These are phyloP conservation scores for Trichoderma sp. DNA, from an alignment of 2,329 filamentous ascomycete genomes.

Conservation along the genomic window DNA sequence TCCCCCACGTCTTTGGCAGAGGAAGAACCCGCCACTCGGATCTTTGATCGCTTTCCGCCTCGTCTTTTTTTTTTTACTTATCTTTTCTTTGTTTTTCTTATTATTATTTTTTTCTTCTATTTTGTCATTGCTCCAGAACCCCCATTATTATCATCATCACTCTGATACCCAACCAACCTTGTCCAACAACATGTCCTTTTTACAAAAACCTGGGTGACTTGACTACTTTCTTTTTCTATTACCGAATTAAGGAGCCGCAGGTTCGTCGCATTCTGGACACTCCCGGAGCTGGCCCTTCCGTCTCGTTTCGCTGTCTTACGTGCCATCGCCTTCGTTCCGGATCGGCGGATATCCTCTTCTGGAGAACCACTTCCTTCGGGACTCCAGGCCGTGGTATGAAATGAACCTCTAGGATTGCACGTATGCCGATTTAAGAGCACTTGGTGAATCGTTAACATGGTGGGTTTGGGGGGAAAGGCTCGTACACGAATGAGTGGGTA, in stretches of 20 bases:
- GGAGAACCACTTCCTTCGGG: background rate
- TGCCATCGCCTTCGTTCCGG: background rate
- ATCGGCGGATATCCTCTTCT: background rate
- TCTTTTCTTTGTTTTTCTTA: background rate
- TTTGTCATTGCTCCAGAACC: slow-evolving; percentile 4
- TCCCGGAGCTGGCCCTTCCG: background rate
- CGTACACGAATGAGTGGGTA: background rate
- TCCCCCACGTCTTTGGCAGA: slow-evolving; percentile 7
- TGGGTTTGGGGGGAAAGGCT: background rate
- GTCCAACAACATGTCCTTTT: slow-evolving; percentile 4
- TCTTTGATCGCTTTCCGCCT: background rate
- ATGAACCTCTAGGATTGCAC: background rate
- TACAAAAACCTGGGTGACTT: background rate
- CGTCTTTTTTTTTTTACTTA: background rate
- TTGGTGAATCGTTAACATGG: background rate
- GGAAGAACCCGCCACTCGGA: background rate
- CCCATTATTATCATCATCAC: slow-evolving; percentile 15
- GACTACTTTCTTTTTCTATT: background rate
- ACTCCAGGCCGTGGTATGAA: background rate
- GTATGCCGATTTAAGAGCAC: background rate
- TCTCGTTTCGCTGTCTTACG: background rate
- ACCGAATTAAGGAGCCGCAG: background rate
- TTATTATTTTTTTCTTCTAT: background rate
- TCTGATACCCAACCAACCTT: slow-evolving; percentile 18
- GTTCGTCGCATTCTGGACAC: background rate